Evolutionary conservation across 129 eudicot genomes (phyloP), one percentile per base, ranked within the genome.

Genomic region (Cynara cardunculus): DNA sequence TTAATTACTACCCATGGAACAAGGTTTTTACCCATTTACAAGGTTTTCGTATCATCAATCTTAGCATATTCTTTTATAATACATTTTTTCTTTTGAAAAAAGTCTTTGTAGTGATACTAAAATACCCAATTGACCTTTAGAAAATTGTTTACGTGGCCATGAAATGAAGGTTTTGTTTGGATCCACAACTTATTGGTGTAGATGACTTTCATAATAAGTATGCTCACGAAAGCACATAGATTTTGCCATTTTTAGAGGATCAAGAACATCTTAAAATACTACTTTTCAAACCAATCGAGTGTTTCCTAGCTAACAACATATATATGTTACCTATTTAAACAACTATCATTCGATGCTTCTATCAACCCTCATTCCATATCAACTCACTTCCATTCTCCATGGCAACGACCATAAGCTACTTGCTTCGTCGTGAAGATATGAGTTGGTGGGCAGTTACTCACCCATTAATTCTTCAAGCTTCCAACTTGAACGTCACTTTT

Each of bases 241-340:
- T 72, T 22, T 77, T 61, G 65, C 84, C 78, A 44, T 62, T 82
- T 81, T 78, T 66, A 77, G 75, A 77, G 26, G 74, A 62, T 32
- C 74, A 64, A 59, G 70, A 66, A 77, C 28, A 21, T 72, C 14
- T 30, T 37, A 41, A 24, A 14, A 3, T 32, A 66, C 7, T 7
- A 66, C 22, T 41, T 37, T 65, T 71, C 12, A 73, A 39, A 26
- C 46, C 85, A 75, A 28, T 82, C 8, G 28, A 37, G 24, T 76
- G 82, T 87, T 86, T 80, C 90, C 76, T 72, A 69, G 13, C 67
- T 72, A 30, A 67, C 79, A 86, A 69, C 87, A 84, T n/a, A n/a
- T n/a, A n/a, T n/a, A n/a, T 84, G 78, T 32, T 72, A 25, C 79
- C 86, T 87, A 87, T 87, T 76, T 87, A 87, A 76, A 70, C 85